These are phyloP conservation scores for Auxenochlorella pyrenoidosa DNA, from an alignment of 139 green algal species.

Conservation along the genomic window DNA sequence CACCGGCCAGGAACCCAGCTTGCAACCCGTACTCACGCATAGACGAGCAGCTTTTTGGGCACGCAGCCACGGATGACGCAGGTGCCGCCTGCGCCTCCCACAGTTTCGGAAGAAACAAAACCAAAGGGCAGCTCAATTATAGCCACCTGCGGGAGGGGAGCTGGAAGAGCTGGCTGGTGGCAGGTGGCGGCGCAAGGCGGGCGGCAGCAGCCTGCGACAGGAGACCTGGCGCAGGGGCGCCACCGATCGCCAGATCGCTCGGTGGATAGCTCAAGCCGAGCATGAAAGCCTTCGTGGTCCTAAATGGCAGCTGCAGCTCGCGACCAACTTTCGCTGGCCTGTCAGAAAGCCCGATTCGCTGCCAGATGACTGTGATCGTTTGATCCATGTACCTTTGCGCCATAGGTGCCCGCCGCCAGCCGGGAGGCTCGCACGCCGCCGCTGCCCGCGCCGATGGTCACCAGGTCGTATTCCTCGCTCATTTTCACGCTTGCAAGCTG, in stretches of 20 bases:
- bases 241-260: too few relatives aligned
- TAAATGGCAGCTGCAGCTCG: too few relatives aligned
- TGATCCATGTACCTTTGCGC: slow-evolving; percentile 44
- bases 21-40: slow-evolving; percentile 56
- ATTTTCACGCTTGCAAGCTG: not conserved
- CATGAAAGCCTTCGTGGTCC: too few relatives aligned
- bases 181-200: not conserved
- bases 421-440: slow-evolving; percentile 87
- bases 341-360: too few relatives aligned
- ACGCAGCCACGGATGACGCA: slow-evolving; percentile 98
- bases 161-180: not conserved
- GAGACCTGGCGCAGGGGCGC: too few relatives aligned
- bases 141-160: slow-evolving; percentile 77
- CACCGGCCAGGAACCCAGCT: too few relatives aligned
- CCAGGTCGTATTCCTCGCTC: slow-evolving; percentile 82
- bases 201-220: not conserved
- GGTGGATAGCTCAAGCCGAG: not conserved
- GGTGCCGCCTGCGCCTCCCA: slow-evolving; percentile 93
- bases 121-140: slow-evolving; percentile 94
- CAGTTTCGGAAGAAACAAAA: slow-evolving; percentile 76
- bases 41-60: slow-evolving; percentile 99
- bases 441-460: slow-evolving; percentile 92
- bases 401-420: slow-evolving; percentile 69
- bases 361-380: not conserved
- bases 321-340: too few relatives aligned